A percentile compares a stretch with the other conserved stretches of the same genome.
phyloP scores from a whole-genome alignment of 257 asterid genomes.

The Fraxinus americana region DNA sequence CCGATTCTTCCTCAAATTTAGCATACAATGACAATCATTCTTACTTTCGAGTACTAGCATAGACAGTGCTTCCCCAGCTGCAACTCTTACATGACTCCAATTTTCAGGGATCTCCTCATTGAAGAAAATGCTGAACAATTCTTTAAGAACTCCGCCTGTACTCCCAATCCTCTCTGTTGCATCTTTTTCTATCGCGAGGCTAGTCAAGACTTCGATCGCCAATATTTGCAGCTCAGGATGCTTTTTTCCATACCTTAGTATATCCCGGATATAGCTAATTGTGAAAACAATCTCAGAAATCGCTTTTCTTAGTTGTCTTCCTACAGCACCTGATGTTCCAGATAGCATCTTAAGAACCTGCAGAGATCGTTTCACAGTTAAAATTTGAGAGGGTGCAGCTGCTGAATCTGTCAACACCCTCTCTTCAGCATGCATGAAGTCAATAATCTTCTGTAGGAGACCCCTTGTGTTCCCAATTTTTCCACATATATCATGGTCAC shows the following conservation, averaged over 20 bases:
- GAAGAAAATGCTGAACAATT: constrained; percentile 60
- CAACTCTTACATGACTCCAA: constrained; percentile 48
- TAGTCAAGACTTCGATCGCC: constrained; percentile 72
- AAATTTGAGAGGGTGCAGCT: constrained; percentile 59
- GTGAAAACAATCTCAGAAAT: constrained; percentile 87
- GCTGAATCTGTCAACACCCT: constrained; percentile 54
- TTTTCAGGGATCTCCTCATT: constrained; percentile 38
- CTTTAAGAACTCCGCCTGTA: constrained; percentile 80
- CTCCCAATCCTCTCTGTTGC: constrained; percentile 83
- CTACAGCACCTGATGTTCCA: constrained; percentile 70
- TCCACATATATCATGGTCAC: constrained; percentile 79
- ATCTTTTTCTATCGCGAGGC: constrained; percentile 74
- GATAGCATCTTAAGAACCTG: constrained; percentile 83
- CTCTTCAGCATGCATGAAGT: constrained; percentile 74
- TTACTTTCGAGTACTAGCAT: constrained; percentile 74
- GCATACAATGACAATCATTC: constrained; percentile 48
- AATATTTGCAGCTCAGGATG: constrained; percentile 67
- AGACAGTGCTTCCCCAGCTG: constrained; percentile 90
- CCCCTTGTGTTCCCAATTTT: constrained; percentile 84
- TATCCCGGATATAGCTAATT: constrained; percentile 69
- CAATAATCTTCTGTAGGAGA: constrained; percentile 75
- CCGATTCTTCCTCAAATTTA: constrained; percentile 45
- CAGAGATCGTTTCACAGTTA: constrained; percentile 66
- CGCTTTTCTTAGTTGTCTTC: constrained; percentile 70
- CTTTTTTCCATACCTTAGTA: constrained; percentile 62